Evolutionary conservation across 2,329 filamentous ascomycete species (phyloP).

Genomic region (Trichophyton rubrum): DNA sequence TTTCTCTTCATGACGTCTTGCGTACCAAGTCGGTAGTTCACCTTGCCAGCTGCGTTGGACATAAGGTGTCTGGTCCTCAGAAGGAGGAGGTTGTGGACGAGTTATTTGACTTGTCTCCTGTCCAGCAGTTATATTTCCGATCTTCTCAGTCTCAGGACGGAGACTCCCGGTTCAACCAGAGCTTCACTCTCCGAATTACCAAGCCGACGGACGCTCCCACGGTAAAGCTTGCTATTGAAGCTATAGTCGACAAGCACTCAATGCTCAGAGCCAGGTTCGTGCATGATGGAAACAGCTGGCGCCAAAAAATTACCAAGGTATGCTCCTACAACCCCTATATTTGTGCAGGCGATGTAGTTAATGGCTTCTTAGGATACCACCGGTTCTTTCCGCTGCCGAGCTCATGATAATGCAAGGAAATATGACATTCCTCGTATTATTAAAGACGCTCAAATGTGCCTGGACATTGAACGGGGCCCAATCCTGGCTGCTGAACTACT

Average conservation of each 20-base stretch:
- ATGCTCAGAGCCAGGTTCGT: constrained; percentile 17
- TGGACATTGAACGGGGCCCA: constrained; percentile 23
- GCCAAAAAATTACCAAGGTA: constrained; percentile 17
- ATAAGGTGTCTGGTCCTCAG: constrained; percentile 18
- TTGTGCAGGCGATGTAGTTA: constrained; percentile 12
- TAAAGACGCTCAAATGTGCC: constrained; percentile 20
- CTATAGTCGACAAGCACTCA: constrained; percentile 14
- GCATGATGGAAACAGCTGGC: constrained; percentile 11
- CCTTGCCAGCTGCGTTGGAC: constrained; percentile 22
- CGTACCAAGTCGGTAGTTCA: constrained; percentile 35
- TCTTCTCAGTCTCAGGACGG: constrained; percentile 1
- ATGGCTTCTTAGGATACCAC: constrained; percentile 13
- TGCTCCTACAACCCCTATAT: constrained; percentile 19
- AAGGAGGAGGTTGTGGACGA: constrained; percentile 12
- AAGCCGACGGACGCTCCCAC: not conserved
- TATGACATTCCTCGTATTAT: constrained; percentile 15
- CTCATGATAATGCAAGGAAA: constrained; percentile 11
- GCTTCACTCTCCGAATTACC: constrained; percentile 13
- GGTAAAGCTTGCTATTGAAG: constrained; percentile 10
- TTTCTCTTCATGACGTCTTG: constrained; percentile 38
- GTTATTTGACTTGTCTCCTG: constrained; percentile 16
- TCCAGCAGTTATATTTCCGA: constrained; percentile 17
- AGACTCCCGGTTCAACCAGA: constrained; percentile 17
- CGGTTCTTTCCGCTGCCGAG: constrained; percentile 9
- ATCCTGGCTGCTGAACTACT: constrained; percentile 22